These are phyloP conservation scores for Xerocomus potaroensis DNA, from an alignment of 768 basidiomycete genomes.

Conservation along the genomic window DNA sequence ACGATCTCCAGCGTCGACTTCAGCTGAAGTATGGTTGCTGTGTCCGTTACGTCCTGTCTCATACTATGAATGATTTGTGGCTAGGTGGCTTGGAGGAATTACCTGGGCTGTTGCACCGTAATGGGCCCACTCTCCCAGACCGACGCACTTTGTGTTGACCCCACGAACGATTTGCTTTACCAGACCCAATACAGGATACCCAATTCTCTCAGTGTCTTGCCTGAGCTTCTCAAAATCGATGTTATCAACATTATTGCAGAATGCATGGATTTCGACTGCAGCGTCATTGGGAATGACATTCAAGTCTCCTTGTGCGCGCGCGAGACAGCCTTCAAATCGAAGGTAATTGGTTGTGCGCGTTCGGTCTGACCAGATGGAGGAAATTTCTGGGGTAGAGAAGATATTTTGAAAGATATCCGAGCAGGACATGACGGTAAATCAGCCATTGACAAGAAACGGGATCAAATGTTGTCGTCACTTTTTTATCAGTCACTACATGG, in stretches of 20 bases:
- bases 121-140: slow-evolving; percentile 45
- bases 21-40: slow-evolving; percentile 41
- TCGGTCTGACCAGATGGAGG: slow-evolving; percentile 40
- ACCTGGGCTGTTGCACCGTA: slow-evolving; percentile 50
- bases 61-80: not conserved
- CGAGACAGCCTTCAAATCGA: slow-evolving; percentile 31
- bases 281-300: slow-evolving; percentile 38
- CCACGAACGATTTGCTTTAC: slow-evolving; percentile 40
- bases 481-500: too few relatives aligned
- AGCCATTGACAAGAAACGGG: too few relatives aligned
- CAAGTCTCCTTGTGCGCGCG: slow-evolving; percentile 36
- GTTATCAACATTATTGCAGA: slow-evolving; percentile 32
- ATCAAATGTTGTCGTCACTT: too few relatives aligned
- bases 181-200: slow-evolving; percentile 42
- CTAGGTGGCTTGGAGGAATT: not conserved
- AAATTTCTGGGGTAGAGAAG: slow-evolving; percentile 37
- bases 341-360: slow-evolving; percentile 24
- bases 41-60: slow-evolving; percentile 45
- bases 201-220: slow-evolving; percentile 39
- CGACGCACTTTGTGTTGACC: slow-evolving; percentile 31
- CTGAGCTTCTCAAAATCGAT: slow-evolving; percentile 38
- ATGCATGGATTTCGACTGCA: slow-evolving; percentile 32
- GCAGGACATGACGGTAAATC: too few relatives aligned
- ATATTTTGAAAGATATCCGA: slow-evolving; percentile 35
- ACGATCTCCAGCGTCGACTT: slow-evolving; percentile 36